Base-by-base conservation (phyloP, 208 protist species). In the Strigomonas galati region DNA sequence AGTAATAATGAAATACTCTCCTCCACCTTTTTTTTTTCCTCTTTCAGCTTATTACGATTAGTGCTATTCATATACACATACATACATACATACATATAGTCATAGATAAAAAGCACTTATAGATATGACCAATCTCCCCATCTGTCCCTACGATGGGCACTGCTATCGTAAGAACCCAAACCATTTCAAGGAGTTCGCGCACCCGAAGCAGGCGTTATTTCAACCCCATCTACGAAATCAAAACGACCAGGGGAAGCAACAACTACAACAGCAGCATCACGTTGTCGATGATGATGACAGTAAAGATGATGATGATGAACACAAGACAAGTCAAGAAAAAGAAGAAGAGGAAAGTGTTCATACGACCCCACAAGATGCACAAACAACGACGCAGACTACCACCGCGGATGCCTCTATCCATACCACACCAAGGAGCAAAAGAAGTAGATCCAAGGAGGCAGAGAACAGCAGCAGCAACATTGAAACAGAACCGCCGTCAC, bases 141-240 rank as follows among this genome's bases (percentile, higher is more conserved):
- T 76, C 27, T 79, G 73, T 44, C 63, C 44, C 0, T 83, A 76
- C 35, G 78, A 83, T 43, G 73, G 73, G 21, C 54, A 35, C 46
- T 78, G 78, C 65, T 84, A 84, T 23, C 74, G 71, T 32, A 75
- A 84, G 35, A 80, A 75, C 54, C 63, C 67, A 12, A 46, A 62
- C 23, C 74, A 84, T 60, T 74, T 74, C 23, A 37, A 24, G 30
- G 37, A 71, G 0, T 81, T 69, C 55, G 49, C 61, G 0, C 78
- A 81, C 32, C 78, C 78, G 12, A 44, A 52, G 0, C 73, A 83
- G 64, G 40, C 17, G 9, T 24, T 51, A 5, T 21, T 51, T n/a
- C 9, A 4, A 21, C 44, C 44, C 6, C 44, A 4, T 3, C 44
- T 24, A 23, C 56, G 15, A n/a, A 9, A 62, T 12, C 3, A 40